Evolutionary conservation across 352 stramenopile genomes (phyloP), one percentile per base, ranked within the genome.

Genomic region (Phytophthora hibernalis): DNA sequence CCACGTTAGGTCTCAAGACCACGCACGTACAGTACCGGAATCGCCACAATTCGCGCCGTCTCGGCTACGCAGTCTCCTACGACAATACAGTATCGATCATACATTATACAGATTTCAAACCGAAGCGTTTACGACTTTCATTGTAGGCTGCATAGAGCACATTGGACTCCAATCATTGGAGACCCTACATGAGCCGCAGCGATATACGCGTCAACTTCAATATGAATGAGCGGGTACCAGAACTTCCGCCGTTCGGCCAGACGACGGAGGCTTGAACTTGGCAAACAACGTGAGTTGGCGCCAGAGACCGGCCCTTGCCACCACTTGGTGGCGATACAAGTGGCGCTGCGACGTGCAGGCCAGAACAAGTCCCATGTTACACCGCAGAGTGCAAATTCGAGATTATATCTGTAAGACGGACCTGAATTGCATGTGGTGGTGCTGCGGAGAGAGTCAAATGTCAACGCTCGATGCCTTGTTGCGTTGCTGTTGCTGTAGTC

Each of bases 271-370:
- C 37, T 68, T 72, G 64, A 68, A 55, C 58, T 60, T 59, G 26
- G 38, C 31, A 13, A 31, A 33, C 43, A 63, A 40, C 37, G 35
- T 15, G 9, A 42, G n/a, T 16, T 18, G 35, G 35, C 18, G 28
- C 22, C 57, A 64, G 20, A 70, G 31, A 65, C 55, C 21, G 42
- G 49, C 4, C 55, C 13, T 12, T 68, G 57, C 21, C 57, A 62
- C 35, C 65, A 72, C 28, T 54, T 72, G 58, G 33, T 68, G 45
- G 22, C 52, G 65, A 73, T 24, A 69, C 59, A 68, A 51, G 55
- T 24, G 24, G 37, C n/a, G 26, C 26, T 18, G 47, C 55, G 54
- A 70, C 48, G 48, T 65, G 53, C 54, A 11, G 16, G 11, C 49
- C 48, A 55, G 31, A 61, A 50, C 42, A 15, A 44, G 8, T 10